Base-by-base conservation (phyloP, 2,329 filamentous ascomycete genomes). In the Helotiales sp. region DNA sequence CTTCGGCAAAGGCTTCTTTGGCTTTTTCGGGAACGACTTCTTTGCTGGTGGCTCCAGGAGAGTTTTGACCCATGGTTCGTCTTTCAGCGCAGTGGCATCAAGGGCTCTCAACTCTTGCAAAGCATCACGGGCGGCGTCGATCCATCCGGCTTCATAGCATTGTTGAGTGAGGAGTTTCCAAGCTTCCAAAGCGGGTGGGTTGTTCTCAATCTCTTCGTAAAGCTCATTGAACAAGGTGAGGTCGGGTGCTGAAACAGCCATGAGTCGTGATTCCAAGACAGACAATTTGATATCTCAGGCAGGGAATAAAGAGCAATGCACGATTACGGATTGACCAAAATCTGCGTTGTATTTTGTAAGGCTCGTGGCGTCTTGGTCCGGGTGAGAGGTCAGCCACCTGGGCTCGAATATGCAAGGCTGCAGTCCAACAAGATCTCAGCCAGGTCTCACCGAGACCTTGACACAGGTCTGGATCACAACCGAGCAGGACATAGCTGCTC, bases 121-220 rank as follows among this genome's bases (percentile, higher is more conserved):
- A 15, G 44, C 55, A 34, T 56, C 60, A 17, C 15, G 25, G 15
- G 60, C 60, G 33, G 57, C 58, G 38, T 60, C 58, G n/a, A 34
- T 31, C 58, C 60, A 60, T 36, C 54, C 55, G 9, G 38, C 44
- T 13, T 47, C 22, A n/a, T 56, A 34, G 34, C 33, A 55, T 34
- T 60, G 57, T 27, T 60, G 54, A 30, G 60, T 49, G 12, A 63
- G 55, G 2, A 63, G 22, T 30, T 58, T 60, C 13, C 60, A 52
- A 29, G 55, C 55, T 51, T 60, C 55, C 8, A 63, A 29, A 27
- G 44, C 58, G 1, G 60, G 52, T 25, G 60, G 60, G 10, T 38
- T 46, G 10, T 2, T 15, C 17, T 60, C 58, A n/a, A 63, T 60
- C 24, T 54, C 58, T 36, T 58, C 58, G 24, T 54, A 60, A 4